Percentiles rank a stretch among this genome's conserved stretches.
phyloP scores from a whole-genome alignment of 371 early-diverging fungal species.

The Actinomortierella wolfii region DNA sequence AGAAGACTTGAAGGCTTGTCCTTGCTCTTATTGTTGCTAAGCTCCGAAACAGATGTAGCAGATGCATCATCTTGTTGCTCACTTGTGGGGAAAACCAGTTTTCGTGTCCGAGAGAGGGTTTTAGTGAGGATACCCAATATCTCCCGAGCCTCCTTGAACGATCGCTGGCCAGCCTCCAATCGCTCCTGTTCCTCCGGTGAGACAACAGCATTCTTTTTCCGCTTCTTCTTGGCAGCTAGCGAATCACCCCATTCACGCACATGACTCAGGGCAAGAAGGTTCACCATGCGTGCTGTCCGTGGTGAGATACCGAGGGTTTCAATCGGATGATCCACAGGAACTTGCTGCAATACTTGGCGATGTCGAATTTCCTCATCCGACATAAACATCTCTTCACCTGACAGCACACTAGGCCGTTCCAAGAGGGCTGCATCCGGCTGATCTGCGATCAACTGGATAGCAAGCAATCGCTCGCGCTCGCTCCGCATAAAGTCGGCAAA shows the following conservation, averaged over 20 bases:
- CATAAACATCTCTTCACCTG: neutral
- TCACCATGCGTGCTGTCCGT: slow-evolving; percentile 34
- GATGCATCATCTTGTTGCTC: too few species aligned
- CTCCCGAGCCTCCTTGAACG: too few species aligned
- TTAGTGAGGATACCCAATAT: too few species aligned
- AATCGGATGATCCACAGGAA: slow-evolving; percentile 18
- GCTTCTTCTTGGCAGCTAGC: slow-evolving; percentile 17
- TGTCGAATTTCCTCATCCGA: slow-evolving; percentile 19
- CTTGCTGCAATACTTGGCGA: slow-evolving; percentile 2
- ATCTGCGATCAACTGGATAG: neutral
- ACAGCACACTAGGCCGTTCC: neutral
- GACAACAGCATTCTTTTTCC: too few species aligned
- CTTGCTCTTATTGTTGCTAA: neutral
- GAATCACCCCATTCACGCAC: slow-evolving; percentile 23
- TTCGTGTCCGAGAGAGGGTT: too few species aligned
- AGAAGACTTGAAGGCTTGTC: neutral
- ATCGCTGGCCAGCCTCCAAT: too few species aligned
- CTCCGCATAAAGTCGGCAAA: slow-evolving; percentile 22
- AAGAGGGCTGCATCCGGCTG: neutral
- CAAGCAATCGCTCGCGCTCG: slow-evolving; percentile 11
- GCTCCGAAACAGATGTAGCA: too few species aligned
- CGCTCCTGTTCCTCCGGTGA: too few species aligned
- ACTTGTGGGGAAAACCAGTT: too few species aligned
- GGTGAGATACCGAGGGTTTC: slow-evolving; percentile 26
- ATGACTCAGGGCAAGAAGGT: slow-evolving; percentile 23